These are phyloP conservation scores for Podospora appendiculata DNA, from an alignment of 495 filamentous ascomycete species.

Conservation along the genomic window DNA sequence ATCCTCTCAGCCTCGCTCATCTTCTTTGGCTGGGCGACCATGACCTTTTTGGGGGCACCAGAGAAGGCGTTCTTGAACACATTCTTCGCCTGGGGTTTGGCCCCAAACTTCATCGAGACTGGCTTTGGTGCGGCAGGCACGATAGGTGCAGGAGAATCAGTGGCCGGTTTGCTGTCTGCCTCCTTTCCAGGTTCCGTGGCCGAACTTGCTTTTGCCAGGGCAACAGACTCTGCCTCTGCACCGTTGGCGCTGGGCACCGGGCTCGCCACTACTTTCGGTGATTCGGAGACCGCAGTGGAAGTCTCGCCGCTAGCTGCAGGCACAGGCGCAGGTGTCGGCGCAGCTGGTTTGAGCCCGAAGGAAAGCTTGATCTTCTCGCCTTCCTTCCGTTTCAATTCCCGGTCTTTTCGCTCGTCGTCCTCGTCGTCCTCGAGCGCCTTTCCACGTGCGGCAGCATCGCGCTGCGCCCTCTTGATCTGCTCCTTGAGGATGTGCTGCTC, in stretches of 20 bases:
- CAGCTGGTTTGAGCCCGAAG: constrained; percentile 45
- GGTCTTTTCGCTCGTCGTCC: constrained; percentile 65
- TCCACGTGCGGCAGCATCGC: constrained; percentile 42
- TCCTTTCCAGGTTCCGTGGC: background rate
- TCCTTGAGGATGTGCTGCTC: constrained; percentile 72
- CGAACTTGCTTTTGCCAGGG: no score
- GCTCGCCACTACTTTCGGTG: background rate
- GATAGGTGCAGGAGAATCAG: background rate
- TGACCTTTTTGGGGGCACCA: constrained; percentile 50
- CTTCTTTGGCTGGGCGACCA: constrained; percentile 56
- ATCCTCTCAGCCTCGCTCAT: constrained; percentile 87
- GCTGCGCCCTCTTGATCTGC: constrained; percentile 70
- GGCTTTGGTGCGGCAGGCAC: constrained; percentile 17
- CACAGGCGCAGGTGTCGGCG: background rate
- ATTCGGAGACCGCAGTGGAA: background rate
- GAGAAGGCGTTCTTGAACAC: constrained; percentile 69
- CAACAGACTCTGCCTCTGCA: no score
- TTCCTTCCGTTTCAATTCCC: constrained; percentile 57
- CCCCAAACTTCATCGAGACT: constrained; percentile 51
- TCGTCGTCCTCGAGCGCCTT: constrained; percentile 52
- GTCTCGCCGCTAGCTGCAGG: background rate
- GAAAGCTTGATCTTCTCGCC: constrained; percentile 79
- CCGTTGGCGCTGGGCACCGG: background rate
- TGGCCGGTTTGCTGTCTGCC: background rate
- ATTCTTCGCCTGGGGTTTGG: constrained; percentile 63